Base-by-base conservation (phyloP, 2,329 filamentous ascomycete genomes). In the Thelonectria olida region DNA sequence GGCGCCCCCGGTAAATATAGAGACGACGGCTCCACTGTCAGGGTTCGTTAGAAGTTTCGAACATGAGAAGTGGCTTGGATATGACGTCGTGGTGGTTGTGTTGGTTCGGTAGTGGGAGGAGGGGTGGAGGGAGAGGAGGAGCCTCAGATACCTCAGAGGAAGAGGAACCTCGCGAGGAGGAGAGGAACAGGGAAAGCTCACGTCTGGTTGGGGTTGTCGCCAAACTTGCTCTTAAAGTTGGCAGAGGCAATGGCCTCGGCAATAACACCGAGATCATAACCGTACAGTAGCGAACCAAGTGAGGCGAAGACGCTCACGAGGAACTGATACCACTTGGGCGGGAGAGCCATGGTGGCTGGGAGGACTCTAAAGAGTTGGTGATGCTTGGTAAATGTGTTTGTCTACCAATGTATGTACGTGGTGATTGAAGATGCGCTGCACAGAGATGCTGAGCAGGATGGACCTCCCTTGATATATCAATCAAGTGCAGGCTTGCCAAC, bases 1-100 rank as follows among this genome's bases (percentile, higher is more conserved):
- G 20, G 91, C 91, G n/a, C 84, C 84, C 36, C 91, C 90, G 0
- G 92, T 95, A 75, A 95, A 94, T 61, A 93, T 83, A 1, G 90
- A 91, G 1, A 94, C 91, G 4, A 73, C 58, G 52, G 66, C 61
- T 28, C 58, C 61, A 13, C 61, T 72, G 4, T 20, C 8, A n/a
- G n/a, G n/a, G n/a, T n/a, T n/a, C n/a, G n/a, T n/a, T n/a, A n/a
- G n/a, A n/a, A n/a, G n/a, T n/a, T n/a, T n/a, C n/a, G n/a, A n/a
- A n/a, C n/a, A n/a, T n/a, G n/a, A n/a, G n/a, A n/a, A n/a, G n/a
- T n/a, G n/a, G n/a, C n/a, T n/a, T n/a, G n/a, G n/a, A n/a, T n/a
- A n/a, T n/a, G n/a, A n/a, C n/a, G n/a, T n/a, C n/a, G n/a, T n/a
- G n/a, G n/a, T n/a, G n/a, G n/a, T n/a, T n/a, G n/a, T n/a, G n/a